Evolutionary conservation across 495 filamentous ascomycete genomes (phyloP).

Genomic region (Trichoderma asperelloides): DNA sequence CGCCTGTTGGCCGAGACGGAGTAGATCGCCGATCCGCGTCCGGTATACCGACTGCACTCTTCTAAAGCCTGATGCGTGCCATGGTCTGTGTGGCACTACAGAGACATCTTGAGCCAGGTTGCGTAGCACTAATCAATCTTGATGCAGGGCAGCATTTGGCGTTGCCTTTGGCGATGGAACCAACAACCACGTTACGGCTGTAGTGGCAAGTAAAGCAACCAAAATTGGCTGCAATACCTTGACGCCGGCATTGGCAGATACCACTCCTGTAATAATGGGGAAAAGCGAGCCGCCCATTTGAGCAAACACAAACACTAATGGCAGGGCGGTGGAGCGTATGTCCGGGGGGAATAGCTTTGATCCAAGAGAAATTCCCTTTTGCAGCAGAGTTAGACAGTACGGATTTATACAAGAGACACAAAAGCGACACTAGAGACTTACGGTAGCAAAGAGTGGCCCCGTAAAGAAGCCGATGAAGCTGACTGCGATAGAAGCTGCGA

Average conservation of each 20-base stretch:
- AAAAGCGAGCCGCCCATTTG: constrained; percentile 43
- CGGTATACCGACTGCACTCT: too few relatives aligned
- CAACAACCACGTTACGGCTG: constrained; percentile 35
- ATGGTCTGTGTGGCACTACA: not conserved
- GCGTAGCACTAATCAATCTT: not conserved
- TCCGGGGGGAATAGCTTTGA: constrained; percentile 33
- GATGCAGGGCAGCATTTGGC: not conserved
- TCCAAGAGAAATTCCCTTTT: constrained; percentile 30
- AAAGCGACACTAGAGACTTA: constrained; percentile 14
- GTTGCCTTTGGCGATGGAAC: constrained; percentile 22
- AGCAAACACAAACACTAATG: constrained; percentile 40
- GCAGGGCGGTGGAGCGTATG: constrained; percentile 29
- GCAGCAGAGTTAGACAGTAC: not conserved
- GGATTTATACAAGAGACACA: not conserved
- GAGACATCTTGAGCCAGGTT: not conserved
- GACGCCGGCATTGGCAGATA: constrained; percentile 37
- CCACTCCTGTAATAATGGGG: constrained; percentile 41
- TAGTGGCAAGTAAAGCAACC: constrained; percentile 34
- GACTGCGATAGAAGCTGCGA: constrained; percentile 60
- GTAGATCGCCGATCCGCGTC: too few relatives aligned
- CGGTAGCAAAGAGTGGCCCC: constrained; percentile 39
- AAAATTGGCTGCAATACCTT: constrained; percentile 43
- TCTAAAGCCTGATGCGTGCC: too few relatives aligned
- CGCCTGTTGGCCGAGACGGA: too few relatives aligned
- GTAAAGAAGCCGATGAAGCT: constrained; percentile 65